Conservation (phyloP, 257 asterid species). For the Eustoma russellianum region DNA sequence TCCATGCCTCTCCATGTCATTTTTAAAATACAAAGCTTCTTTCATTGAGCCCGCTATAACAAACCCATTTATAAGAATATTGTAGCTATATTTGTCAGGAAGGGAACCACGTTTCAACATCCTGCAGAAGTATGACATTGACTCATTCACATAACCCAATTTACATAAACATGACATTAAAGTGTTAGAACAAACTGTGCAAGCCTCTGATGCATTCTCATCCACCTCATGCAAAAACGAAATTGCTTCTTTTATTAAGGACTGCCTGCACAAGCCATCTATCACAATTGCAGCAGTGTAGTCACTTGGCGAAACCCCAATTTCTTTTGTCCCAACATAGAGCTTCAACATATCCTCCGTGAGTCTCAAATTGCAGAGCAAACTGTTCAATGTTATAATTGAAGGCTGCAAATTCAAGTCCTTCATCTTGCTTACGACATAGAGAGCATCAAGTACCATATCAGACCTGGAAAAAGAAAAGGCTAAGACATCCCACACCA, state of each 20-base stretch:
- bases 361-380: constrained; percentile 50
- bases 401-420: constrained; percentile 48
- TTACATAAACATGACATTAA: constrained; percentile 61
- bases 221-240: constrained; percentile 33
- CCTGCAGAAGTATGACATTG: constrained; percentile 60
- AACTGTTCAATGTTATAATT: constrained; percentile 47
- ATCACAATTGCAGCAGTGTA: constrained; percentile 52
- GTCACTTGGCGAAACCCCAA: constrained; percentile 34
- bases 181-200: constrained; percentile 47
- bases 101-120: constrained; percentile 57
- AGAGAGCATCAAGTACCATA: constrained; percentile 65
- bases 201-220: constrained; percentile 33
- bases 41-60: constrained; percentile 51
- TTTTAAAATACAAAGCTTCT: constrained; percentile 52
- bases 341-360: constrained; percentile 48
- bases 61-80: constrained; percentile 61
- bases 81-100: constrained; percentile 66
- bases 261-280: constrained; percentile 62
- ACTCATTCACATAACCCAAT: constrained; percentile 47
- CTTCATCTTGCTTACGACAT: constrained; percentile 58
- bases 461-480: constrained; percentile 43
- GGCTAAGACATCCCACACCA: constrained; percentile 69
- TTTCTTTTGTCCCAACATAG: constrained; percentile 36
- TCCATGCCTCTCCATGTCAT: constrained; percentile 66
- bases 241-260: constrained; percentile 53